Evolutionary conservation across 1,284 basidiomycete genomes (phyloP), one percentile per base, ranked within the genome.

Genomic region (Ustilago lituana): DNA sequence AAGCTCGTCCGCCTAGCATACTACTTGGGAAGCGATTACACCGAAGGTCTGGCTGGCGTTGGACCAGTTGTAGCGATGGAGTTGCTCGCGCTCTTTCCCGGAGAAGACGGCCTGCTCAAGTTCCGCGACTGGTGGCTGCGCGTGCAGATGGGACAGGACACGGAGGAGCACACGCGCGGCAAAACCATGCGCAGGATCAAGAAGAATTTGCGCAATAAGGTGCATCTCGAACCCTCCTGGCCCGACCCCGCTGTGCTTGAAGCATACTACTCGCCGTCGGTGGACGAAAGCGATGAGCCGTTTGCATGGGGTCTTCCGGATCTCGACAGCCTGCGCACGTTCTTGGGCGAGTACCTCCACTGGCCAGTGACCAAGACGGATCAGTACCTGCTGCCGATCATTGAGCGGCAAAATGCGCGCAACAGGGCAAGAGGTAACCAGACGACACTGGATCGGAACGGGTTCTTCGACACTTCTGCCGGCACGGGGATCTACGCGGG

Each of bases 231-330:
- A 8, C 88, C 83, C 9, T 83, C 93, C 31, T 99, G 95, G 94
- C 96, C 96, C 0, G 93, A 96, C 81, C 85, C 90, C 15, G 87
- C 88, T 9, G 94, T 98, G 49, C 91, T 92, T 76, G 69, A 77
- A 60, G 96, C 94, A 1, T 99, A 99, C 83, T 90, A 91, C 69
- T 88, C 93, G 74, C 95, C 96, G 0, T 87, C 88, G 0, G 91
- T 97, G 5, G 94, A 98, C 80, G 87, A 88, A 47, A 95, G 93
- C 3, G 89, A 93, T 51, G 94, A 98, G 77, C 90, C 91, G 0
- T 98, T 99, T 82, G 92, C 93, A 75, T 99, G 96, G 96, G 95
- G 93, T 9, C 85, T 95, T 65, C 94, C 95, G 6, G 94, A 98
- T 79, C 87, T 99, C 1, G 93, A 97, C 76, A 52, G 53, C 48